Evolutionary conservation across 2,329 filamentous ascomycete genomes (phyloP).

Genomic region (Fusarium marasasianum): DNA sequence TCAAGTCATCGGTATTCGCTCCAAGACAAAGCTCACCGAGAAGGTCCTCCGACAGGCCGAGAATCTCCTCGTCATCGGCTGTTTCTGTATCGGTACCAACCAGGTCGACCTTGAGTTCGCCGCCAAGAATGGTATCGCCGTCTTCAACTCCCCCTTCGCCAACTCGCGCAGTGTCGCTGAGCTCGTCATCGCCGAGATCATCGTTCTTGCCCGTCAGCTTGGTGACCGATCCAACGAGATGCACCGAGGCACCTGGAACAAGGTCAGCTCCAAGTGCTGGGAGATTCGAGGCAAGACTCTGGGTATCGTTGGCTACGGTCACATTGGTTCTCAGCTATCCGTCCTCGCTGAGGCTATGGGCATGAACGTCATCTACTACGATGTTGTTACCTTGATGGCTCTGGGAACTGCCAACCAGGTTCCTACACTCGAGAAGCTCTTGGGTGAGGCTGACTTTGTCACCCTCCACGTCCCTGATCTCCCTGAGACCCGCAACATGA

Average conservation of each 20-base stretch:
- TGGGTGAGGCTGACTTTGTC: conserved; percentile 87
- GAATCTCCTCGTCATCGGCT: conserved; percentile 94
- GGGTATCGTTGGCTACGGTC: conserved; percentile 95
- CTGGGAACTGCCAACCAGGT: conserved; percentile 90
- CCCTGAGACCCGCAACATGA: conserved; percentile 92
- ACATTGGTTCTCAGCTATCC: conserved; percentile 95
- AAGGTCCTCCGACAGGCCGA: conserved; percentile 88
- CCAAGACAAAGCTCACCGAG: conserved; percentile 93
- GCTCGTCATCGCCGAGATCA: conserved; percentile 94
- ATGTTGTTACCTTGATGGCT: conserved; percentile 93
- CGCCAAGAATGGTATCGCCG: conserved; percentile 86
- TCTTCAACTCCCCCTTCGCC: conserved; percentile 99
- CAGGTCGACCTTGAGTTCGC: conserved; percentile 89
- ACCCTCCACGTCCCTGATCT: conserved; percentile 95
- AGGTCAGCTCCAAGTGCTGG: conserved; percentile 97
- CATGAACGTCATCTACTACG: conserved; percentile 98
- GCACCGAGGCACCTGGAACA: conserved; percentile 96
- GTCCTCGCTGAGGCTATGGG: conserved; percentile 97
- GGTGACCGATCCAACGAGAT: conserved; percentile 93
- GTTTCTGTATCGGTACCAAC: conserved; percentile 99
- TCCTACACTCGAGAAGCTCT: conserved; percentile 76
- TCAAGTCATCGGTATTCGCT: conserved; percentile 97
- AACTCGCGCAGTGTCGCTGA: conserved; percentile 98
- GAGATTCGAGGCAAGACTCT: conserved; percentile 98
- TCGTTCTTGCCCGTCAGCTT: conserved; percentile 88